A percentile compares a stretch with the other conserved stretches of the same genome.
Conservation (phyloP, 495 filamentous ascomycete genomes). For the Neurospora sp. region DNA sequence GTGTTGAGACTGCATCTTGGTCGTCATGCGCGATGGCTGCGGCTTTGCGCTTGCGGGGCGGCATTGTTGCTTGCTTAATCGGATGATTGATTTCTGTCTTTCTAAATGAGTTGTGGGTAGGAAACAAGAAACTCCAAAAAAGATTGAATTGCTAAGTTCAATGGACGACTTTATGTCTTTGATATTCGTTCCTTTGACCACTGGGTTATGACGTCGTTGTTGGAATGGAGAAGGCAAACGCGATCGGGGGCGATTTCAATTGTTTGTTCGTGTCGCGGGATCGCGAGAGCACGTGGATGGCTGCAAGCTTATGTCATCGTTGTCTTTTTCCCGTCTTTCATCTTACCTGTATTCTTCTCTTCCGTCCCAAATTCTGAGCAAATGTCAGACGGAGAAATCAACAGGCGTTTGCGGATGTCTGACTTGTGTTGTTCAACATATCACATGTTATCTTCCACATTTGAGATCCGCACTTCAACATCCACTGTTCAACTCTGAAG, state of each 20-base stretch:
- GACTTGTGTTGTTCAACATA: background rate
- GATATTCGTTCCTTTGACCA: background rate
- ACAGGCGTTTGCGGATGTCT: background rate
- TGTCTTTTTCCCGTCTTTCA: background rate
- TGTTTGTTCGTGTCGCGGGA: background rate
- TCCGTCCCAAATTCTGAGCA: background rate
- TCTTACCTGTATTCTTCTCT: background rate
- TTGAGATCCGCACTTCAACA: background rate
- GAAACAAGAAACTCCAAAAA: background rate
- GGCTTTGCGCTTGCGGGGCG: constrained; percentile 11
- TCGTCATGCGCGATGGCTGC: background rate
- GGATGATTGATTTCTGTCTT: background rate
- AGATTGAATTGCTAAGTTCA: background rate
- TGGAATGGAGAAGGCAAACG: background rate
- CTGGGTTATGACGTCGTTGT: background rate
- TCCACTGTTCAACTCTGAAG: background rate
- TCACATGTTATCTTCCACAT: background rate
- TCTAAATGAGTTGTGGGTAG: background rate
- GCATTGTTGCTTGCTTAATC: background rate
- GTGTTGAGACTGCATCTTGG: background rate
- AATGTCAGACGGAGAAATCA: background rate
- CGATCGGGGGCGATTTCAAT: background rate
- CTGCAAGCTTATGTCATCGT: constrained; percentile 1
- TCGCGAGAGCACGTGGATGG: constrained; percentile 10
- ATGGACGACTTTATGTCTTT: background rate